These are phyloP conservation scores for Cyclanthera cordifolia DNA, from an alignment of 306 rosid genomes.

Conservation along the genomic window DNA sequence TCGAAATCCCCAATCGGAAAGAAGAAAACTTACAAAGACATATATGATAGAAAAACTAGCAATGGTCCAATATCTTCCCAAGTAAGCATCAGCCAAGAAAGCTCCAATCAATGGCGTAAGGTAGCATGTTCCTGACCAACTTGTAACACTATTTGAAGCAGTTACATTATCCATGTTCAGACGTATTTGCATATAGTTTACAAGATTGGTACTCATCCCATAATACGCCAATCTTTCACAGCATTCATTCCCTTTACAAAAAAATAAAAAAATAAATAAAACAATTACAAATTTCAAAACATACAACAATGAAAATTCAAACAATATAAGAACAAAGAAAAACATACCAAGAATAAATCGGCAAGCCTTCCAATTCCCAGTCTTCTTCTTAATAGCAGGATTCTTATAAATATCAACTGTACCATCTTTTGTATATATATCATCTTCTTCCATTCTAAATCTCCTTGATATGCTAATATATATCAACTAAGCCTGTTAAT, in stretches of 20 bases:
- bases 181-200: constrained; percentile 57
- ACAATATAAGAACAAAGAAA: neutral
- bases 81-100: constrained; percentile 79
- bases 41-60: constrained; percentile 55
- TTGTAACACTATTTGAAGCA: constrained; percentile 58
- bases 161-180: constrained; percentile 46
- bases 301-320: neutral
- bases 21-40: constrained; percentile 40
- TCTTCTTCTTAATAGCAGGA: too few relatives aligned
- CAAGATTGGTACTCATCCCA: constrained; percentile 79
- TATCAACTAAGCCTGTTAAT: too few relatives aligned
- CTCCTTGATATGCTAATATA: too few relatives aligned
- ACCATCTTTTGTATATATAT: too few relatives aligned
- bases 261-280: too few relatives aligned
- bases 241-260: constrained; percentile 59
- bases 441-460: too few relatives aligned
- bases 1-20: neutral
- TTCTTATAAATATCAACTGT: too few relatives aligned
- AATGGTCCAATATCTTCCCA: constrained; percentile 96
- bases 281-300: neutral
- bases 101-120: constrained; percentile 81
- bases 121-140: constrained; percentile 84
- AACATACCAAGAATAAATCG: constrained; percentile 26
- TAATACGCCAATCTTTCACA: constrained; percentile 88
- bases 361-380: too few relatives aligned